phyloP scores from a whole-genome alignment of 176 grass and related monocot species.

The Rhynchospora breviuscula region DNA sequence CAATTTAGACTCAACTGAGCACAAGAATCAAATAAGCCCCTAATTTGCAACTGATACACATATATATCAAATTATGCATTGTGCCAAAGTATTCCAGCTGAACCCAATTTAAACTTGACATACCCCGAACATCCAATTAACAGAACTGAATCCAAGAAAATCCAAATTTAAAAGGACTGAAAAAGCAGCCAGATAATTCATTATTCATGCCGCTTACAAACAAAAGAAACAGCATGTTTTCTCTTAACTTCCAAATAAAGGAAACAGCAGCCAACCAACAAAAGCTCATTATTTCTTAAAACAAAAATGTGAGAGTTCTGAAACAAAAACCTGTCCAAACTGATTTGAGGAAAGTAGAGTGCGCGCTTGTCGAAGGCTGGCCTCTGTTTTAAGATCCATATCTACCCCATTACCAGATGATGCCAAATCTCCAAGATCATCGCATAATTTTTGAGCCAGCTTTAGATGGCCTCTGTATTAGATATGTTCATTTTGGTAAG shows the following conservation, averaged over 20 bases:
- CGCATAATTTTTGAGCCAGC: slow-evolving; percentile 69
- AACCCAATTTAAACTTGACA: not conserved
- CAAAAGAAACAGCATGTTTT: not conserved
- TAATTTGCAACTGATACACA: not conserved
- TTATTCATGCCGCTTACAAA: not conserved
- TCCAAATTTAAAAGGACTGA: not conserved
- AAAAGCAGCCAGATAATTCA: not conserved
- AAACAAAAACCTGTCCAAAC: slow-evolving; percentile 68
- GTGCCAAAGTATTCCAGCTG: not conserved
- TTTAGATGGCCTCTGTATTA: slow-evolving; percentile 67
- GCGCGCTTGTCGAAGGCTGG: slow-evolving; percentile 65
- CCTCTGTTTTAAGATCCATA: slow-evolving; percentile 86
- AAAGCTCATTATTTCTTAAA: not conserved
- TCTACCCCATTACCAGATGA: slow-evolving; percentile 88
- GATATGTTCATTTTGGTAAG: slow-evolving; percentile 3
- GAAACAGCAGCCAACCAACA: not conserved
- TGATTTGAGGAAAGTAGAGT: slow-evolving; percentile 88
- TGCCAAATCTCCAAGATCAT: slow-evolving; percentile 71
- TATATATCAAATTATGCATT: not conserved
- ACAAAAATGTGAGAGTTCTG: not conserved
- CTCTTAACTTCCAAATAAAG: not conserved
- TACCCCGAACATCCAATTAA: not conserved
- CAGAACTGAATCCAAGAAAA: not conserved
- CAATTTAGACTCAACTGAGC: not conserved
- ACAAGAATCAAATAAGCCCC: not conserved